Evolutionary conservation across 495 filamentous ascomycete genomes (phyloP).

Genomic region (Hypoxylon intermedium): DNA sequence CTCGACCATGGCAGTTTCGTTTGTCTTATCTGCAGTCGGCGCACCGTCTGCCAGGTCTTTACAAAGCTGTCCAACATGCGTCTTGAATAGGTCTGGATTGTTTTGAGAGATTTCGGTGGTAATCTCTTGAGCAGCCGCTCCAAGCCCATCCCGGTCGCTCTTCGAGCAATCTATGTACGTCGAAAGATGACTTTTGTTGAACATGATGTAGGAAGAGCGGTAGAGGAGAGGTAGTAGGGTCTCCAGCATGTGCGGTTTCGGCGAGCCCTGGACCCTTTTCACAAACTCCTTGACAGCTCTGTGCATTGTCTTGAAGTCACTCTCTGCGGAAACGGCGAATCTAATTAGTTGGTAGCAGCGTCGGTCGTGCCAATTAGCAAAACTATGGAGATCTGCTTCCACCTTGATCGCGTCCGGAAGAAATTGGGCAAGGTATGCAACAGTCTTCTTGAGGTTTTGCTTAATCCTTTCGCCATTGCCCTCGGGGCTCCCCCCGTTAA

Average conservation of each 20-base stretch:
- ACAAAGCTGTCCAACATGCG: slow-evolving; percentile 91
- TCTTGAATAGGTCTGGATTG: slow-evolving; percentile 87
- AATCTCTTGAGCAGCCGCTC: slow-evolving; percentile 82
- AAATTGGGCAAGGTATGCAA: slow-evolving; percentile 72
- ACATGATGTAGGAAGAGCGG: slow-evolving; percentile 79
- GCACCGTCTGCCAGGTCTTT: slow-evolving; percentile 81
- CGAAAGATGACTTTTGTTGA: slow-evolving; percentile 92
- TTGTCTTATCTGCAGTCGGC: slow-evolving; percentile 68
- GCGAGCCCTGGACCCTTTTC: slow-evolving; percentile 71
- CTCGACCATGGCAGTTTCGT: slow-evolving; percentile 75
- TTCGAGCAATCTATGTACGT: slow-evolving; percentile 86
- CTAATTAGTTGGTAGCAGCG: slow-evolving; percentile 87
- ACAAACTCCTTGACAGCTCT: slow-evolving; percentile 89
- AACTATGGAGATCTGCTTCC: slow-evolving; percentile 79
- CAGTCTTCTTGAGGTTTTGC: slow-evolving; percentile 67
- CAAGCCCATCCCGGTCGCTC: slow-evolving; percentile 78
- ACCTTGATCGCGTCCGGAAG: slow-evolving; percentile 75
- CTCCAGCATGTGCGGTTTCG: slow-evolving; percentile 67
- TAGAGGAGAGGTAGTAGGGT: slow-evolving; percentile 86
- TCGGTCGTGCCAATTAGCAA: slow-evolving; percentile 89
- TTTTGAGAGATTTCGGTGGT: slow-evolving; percentile 89
- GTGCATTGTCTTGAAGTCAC: slow-evolving; percentile 87
- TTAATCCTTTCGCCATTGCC: slow-evolving; percentile 73
- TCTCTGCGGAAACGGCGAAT: slow-evolving; percentile 83
- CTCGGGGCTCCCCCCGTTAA: slow-evolving; percentile 85